A percentile compares a stretch with the other conserved stretches of the same genome.
phyloP scores from a whole-genome alignment of 768 basidiomycete species.

The Leccinum imitatum region DNA sequence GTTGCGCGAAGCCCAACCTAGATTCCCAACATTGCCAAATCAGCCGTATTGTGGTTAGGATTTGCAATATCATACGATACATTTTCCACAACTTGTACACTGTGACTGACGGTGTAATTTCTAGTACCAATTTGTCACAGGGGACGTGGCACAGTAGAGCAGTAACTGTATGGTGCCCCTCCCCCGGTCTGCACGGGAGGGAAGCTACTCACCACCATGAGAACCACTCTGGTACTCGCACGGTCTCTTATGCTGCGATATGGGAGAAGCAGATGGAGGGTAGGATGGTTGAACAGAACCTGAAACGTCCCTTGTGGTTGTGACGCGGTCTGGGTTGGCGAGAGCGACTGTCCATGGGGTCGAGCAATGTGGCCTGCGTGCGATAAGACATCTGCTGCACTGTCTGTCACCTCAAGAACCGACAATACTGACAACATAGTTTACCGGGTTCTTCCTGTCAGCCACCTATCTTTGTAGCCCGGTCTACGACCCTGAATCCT shows the following conservation, averaged over 20 bases:
- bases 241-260: slow-evolving; percentile 15
- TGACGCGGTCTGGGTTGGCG: slow-evolving; percentile 14
- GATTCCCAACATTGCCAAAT: too few species aligned
- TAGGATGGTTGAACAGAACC: slow-evolving; percentile 15
- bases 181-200: slow-evolving; percentile 4
- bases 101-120: not conserved
- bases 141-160: slow-evolving; percentile 10
- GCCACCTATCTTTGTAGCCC: slow-evolving; percentile 96
- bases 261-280: slow-evolving; percentile 1
- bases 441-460: slow-evolving; percentile 91
- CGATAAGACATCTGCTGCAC: slow-evolving; percentile 14
- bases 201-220: not conserved
- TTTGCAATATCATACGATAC: too few species aligned
- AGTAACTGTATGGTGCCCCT: slow-evolving; percentile 19
- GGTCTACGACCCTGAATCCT: slow-evolving; percentile 69
- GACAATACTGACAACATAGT: slow-evolving; percentile 80
- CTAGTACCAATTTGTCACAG: not conserved
- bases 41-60: too few species aligned
- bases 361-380: slow-evolving; percentile 12
- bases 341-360: slow-evolving; percentile 13
- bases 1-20: too few species aligned
- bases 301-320: slow-evolving; percentile 21
- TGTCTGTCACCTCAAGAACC: slow-evolving; percentile 69
- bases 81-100: too few species aligned
- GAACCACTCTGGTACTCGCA: slow-evolving; percentile 23